A percentile compares a stretch with the other conserved stretches of the same genome.
Conservation (phyloP, 768 basidiomycete genomes). For the Hygrophorus pudorinus region DNA sequence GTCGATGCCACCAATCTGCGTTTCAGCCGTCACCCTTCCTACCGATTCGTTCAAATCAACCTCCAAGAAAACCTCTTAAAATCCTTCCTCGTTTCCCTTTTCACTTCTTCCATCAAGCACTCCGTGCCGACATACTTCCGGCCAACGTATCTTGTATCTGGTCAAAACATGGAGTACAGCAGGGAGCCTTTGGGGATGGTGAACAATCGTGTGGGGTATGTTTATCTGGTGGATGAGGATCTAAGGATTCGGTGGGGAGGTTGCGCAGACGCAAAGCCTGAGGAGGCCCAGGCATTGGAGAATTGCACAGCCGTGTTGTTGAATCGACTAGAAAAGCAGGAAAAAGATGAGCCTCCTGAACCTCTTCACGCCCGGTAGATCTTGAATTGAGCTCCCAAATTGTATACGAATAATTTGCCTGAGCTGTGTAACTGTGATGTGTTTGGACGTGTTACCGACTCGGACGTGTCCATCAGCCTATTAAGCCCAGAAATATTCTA, state of each 20-base stretch:
- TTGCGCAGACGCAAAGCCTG: constrained; percentile 69
- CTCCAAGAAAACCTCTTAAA: constrained; percentile 92
- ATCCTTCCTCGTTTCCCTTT: constrained; percentile 80
- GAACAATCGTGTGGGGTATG: constrained; percentile 87
- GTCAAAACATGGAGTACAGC: constrained; percentile 77
- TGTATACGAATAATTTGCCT: too few species aligned
- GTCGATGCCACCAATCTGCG: constrained; percentile 42
- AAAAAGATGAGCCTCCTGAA: too few species aligned
- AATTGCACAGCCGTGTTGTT: constrained; percentile 63
- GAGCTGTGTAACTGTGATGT: not conserved
- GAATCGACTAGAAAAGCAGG: constrained; percentile 34
- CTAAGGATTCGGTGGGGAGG: constrained; percentile 87
- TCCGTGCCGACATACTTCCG: constrained; percentile 56
- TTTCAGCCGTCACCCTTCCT: constrained; percentile 46
- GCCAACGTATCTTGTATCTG: constrained; percentile 67
- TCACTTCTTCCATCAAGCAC: constrained; percentile 63
- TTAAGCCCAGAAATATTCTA: constrained; percentile 4
- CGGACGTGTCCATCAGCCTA: constrained; percentile 8
- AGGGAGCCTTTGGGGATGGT: constrained; percentile 80
- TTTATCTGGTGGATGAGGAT: constrained; percentile 83
- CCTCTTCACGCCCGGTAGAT: too few species aligned
- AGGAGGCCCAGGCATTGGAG: constrained; percentile 63
- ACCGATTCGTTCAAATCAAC: constrained; percentile 79
- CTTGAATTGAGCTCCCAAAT: too few species aligned
- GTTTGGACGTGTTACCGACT: not conserved